These are phyloP conservation scores for Kitagawia praeruptora DNA, from an alignment of 129 eudicot species.

Conservation along the genomic window DNA sequence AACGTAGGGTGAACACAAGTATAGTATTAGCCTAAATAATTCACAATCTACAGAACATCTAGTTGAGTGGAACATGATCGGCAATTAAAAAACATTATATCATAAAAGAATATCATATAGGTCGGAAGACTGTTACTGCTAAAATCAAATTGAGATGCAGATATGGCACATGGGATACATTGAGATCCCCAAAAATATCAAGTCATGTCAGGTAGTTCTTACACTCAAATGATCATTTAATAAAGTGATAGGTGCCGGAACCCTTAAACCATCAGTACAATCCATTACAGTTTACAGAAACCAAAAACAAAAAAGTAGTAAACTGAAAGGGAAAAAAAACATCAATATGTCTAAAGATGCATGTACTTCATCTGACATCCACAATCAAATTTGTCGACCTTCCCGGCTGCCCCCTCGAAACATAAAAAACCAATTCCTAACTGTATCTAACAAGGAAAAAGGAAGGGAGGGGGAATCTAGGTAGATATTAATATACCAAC, in stretches of 20 bases:
- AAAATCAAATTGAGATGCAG: background rate
- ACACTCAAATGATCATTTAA: background rate
- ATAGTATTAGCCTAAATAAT: background rate
- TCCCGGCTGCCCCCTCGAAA: background rate
- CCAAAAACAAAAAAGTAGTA: background rate
- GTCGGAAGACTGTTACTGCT: background rate
- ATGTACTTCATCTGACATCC: background rate
- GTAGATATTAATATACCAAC: background rate
- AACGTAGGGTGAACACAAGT: background rate
- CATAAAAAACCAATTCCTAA: background rate
- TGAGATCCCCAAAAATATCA: background rate
- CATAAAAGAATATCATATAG: background rate
- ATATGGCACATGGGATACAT: background rate
- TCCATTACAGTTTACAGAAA: background rate
- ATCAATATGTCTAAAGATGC: background rate
- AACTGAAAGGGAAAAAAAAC: background rate
- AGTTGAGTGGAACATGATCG: background rate
- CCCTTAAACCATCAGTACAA: background rate
- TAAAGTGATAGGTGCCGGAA: background rate
- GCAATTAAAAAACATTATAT: background rate
- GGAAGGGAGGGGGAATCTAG: background rate
- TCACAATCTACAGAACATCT: background rate
- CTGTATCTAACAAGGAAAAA: background rate
- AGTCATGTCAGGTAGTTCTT: background rate
- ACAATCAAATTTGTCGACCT: background rate